Percentiles rank a stretch among this genome's conserved stretches.
These are phyloP conservation scores for Seiridium cupressi DNA, from an alignment of 2,329 filamentous ascomycete genomes.

Conservation along the genomic window DNA sequence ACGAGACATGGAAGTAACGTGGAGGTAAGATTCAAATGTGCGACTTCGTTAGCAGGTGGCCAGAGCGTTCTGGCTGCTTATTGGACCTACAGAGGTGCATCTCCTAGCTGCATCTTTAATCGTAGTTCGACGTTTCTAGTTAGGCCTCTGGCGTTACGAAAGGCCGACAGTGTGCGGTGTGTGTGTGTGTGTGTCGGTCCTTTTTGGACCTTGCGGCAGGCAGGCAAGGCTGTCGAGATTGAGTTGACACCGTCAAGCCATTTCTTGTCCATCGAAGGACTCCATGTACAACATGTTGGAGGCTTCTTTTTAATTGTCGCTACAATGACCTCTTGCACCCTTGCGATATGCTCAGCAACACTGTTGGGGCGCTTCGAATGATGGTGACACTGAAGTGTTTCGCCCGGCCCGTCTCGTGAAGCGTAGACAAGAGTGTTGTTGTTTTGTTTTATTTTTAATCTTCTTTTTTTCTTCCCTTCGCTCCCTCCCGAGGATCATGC, in stretches of 20 bases:
- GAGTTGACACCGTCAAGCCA: no score
- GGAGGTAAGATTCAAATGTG: background rate
- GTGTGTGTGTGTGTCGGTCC: background rate
- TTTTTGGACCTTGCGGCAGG: no score
- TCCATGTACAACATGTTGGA: no score
- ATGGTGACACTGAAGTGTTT: background rate
- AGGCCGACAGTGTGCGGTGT: background rate
- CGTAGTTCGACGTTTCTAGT: no score
- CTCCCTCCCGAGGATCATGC: background rate
- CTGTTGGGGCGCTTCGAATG: background rate
- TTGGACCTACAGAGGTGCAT: background rate
- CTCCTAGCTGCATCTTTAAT: background rate
- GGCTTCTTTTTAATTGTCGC: no score
- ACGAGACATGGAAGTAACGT: background rate
- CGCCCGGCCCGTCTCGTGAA: background rate
- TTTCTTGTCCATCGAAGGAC: no score
- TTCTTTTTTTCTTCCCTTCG: no score
- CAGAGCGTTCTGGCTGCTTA: constrained; percentile 6
- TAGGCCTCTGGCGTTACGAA: background rate
- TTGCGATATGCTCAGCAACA: background rate
- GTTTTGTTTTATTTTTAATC: background rate
- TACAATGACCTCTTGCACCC: no score
- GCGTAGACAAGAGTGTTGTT: background rate
- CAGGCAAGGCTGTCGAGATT: no score
- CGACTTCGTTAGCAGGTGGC: background rate